Conservation (phyloP, 495 filamentous ascomycete species). For the Podospora tetraspora region DNA sequence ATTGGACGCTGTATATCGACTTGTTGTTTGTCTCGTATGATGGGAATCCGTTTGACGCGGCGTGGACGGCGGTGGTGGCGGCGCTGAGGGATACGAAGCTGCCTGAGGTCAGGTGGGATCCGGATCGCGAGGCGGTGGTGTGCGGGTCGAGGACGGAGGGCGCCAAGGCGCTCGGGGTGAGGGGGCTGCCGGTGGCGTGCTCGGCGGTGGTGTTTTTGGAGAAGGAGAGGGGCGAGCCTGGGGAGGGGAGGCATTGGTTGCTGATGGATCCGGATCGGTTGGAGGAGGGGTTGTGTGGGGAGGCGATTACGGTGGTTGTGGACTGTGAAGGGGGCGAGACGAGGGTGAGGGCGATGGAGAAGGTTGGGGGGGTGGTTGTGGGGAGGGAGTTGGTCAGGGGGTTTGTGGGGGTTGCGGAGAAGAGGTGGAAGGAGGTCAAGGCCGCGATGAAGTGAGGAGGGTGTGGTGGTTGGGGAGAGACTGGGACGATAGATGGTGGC, state of each 20-base stretch:
- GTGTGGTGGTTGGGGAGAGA: neutral
- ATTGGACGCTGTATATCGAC: conserved; percentile 93
- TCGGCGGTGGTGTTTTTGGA: conserved; percentile 73
- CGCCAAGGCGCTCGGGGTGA: conserved; percentile 45
- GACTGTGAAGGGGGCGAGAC: conserved; percentile 53
- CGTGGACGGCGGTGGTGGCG: conserved; percentile 77
- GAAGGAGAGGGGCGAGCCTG: conserved; percentile 47
- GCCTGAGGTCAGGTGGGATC: conserved; percentile 82
- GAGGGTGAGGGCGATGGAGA: conserved; percentile 65
- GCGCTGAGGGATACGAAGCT: conserved; percentile 75
- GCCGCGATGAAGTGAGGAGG: conserved; percentile 17
- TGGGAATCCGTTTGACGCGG: conserved; percentile 83
- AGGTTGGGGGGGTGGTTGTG: conserved; percentile 62
- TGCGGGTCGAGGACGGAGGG: conserved; percentile 55
- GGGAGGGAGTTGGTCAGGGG: conserved; percentile 37
- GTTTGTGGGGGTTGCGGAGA: conserved; percentile 35
- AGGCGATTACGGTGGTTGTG: conserved; percentile 67
- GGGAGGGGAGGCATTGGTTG: conserved; percentile 58
- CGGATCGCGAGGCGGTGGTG: conserved; percentile 68
- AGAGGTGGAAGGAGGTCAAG: conserved; percentile 40
- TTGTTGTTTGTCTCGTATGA: conserved; percentile 84
- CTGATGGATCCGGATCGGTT: conserved; percentile 84
- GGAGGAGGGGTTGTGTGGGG: conserved; percentile 76
- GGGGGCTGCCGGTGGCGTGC: conserved; percentile 63
- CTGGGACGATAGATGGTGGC: conserved; percentile 1